A percentile compares a stretch with the other conserved stretches of the same genome.
Conservation (phyloP, 768 basidiomycete species). For the Guyanaporus albipodus region DNA sequence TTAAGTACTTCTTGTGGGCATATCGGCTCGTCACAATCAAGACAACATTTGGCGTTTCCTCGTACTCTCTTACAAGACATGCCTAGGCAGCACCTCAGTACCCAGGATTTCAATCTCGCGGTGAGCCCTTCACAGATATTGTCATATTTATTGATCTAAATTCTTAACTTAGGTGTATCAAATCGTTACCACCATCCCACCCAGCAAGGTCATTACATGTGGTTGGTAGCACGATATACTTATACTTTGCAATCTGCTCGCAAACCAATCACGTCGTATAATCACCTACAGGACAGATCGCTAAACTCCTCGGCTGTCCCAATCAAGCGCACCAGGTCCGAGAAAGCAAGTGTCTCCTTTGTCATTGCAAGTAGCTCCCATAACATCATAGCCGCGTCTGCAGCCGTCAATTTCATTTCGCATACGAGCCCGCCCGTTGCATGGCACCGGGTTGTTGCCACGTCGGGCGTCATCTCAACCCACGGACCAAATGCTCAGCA, state of each 20-base stretch:
- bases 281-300: conserved; percentile 59
- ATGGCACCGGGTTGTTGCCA: conserved; percentile 71
- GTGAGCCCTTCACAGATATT: neutral
- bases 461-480: conserved; percentile 68
- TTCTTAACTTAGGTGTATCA: conserved; percentile 61
- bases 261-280: neutral
- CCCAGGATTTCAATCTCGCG: conserved; percentile 13
- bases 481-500: conserved; percentile 44
- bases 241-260: neutral
- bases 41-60: too few species aligned
- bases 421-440: conserved; percentile 61
- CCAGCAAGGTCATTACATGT: conserved; percentile 62
- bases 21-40: too few species aligned
- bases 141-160: neutral
- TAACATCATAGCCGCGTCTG: neutral
- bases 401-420: conserved; percentile 72
- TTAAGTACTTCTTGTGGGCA: too few species aligned
- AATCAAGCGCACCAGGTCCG: conserved; percentile 71
- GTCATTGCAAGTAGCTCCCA: neutral
- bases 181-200: conserved; percentile 59
- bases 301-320: conserved; percentile 72
- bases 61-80: neutral
- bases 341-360: conserved; percentile 47
- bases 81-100: neutral
- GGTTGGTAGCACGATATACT: conserved; percentile 25